Conservation (phyloP, 352 stramenopile genomes). For the Globisporangium nodosum region DNA sequence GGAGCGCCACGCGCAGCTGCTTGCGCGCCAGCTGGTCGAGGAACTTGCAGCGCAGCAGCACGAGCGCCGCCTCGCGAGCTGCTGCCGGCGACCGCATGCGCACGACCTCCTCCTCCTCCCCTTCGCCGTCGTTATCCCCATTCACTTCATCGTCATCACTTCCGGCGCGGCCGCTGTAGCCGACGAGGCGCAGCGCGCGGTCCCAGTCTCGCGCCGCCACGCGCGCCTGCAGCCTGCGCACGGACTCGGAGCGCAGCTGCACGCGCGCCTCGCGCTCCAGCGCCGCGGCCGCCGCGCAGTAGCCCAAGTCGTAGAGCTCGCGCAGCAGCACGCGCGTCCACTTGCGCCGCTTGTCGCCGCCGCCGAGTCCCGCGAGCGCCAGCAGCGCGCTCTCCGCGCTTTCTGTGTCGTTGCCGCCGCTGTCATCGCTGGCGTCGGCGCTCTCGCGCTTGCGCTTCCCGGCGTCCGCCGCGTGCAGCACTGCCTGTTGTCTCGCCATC, state of each 20-base stretch:
- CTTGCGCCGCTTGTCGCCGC: conserved; percentile 26
- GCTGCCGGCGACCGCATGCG: conserved; percentile 46
- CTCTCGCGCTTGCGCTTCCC: conserved; percentile 23
- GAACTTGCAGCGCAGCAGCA: conserved; percentile 69
- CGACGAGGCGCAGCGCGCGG: conserved; percentile 37
- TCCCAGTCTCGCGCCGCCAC: conserved; percentile 46
- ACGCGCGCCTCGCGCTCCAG: conserved; percentile 60
- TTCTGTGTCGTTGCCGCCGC: neutral
- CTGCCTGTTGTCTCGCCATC: neutral
- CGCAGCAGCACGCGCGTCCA: conserved; percentile 69
- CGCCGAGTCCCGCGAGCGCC: neutral
- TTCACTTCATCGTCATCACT: neutral
- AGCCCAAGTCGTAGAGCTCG: conserved; percentile 74
- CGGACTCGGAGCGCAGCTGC: conserved; percentile 42
- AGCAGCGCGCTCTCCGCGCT: conserved; percentile 1
- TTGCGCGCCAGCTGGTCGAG: conserved; percentile 38
- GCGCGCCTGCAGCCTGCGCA: conserved; percentile 43
- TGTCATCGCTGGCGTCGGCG: neutral
- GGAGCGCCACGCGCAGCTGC: conserved; percentile 33
- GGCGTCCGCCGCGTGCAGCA: conserved; percentile 10
- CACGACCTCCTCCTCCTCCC: conserved; percentile 1
- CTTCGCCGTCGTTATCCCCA: neutral
- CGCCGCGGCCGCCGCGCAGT: conserved; percentile 23
- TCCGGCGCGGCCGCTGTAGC: neutral
- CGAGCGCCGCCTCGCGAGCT: conserved; percentile 28